These are phyloP conservation scores for Wallacemonas sp. DNA, from an alignment of 208 protist genomes.

Conservation along the genomic window DNA sequence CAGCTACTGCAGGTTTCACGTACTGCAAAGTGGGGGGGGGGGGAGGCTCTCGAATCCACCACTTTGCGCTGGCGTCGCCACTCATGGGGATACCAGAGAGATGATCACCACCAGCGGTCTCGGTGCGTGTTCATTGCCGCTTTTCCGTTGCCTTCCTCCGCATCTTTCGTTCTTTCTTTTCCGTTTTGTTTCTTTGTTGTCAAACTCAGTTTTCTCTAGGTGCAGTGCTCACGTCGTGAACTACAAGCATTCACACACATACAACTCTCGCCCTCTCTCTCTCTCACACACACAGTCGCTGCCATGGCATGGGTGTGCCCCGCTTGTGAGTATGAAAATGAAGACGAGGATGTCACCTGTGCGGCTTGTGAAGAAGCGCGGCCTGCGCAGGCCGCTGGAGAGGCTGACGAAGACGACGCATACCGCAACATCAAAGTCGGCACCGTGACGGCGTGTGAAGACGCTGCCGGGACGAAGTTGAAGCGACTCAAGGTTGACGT, in stretches of 20 bases:
- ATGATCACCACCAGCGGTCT: too few species aligned
- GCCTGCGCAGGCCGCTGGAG: conserved; percentile 14
- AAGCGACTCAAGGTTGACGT: conserved; percentile 69
- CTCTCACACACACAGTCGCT: not conserved
- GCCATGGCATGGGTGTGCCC: conserved; percentile 46
- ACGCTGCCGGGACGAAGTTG: conserved; percentile 61
- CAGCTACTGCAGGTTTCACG: too few species aligned
- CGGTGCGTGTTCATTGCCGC: not conserved
- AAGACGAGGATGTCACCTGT: conserved; percentile 30
- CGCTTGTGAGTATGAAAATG: conserved; percentile 63
- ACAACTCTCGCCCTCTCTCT: not conserved
- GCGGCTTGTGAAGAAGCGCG: conserved; percentile 53
- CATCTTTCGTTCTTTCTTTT: conserved; percentile 11
- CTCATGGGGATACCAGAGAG: too few species aligned
- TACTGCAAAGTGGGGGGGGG: too few species aligned
- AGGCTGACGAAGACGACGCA: conserved; percentile 36
- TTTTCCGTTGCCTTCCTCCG: not conserved
- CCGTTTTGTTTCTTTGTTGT: not conserved
- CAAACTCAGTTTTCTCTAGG: not conserved
- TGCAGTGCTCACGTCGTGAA: not conserved
- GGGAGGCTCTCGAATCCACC: too few species aligned
- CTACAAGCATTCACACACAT: conserved; percentile 1
- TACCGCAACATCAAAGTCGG: conserved; percentile 62
- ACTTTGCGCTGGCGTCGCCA: too few species aligned
- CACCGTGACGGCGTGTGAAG: conserved; percentile 41